phyloP scores from a whole-genome alignment of 805 yeast genomes.

The Pichia scutulata region DNA sequence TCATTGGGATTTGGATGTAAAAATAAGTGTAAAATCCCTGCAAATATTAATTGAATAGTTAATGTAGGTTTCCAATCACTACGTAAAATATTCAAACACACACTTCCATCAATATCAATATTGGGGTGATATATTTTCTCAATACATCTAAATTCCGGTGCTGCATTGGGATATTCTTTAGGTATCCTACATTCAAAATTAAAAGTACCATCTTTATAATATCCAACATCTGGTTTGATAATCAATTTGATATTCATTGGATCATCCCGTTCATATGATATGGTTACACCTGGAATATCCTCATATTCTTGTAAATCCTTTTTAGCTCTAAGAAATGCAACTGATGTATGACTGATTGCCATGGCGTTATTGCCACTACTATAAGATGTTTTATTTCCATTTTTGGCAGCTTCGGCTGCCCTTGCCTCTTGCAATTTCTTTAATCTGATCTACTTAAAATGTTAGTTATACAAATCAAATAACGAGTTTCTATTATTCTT shows the following conservation, averaged over 20 bases:
- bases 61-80: conserved; percentile 97
- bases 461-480: no score
- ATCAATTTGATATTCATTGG: conserved; percentile 53
- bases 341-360: conserved; percentile 15
- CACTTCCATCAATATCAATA: conserved; percentile 83
- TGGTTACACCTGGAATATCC: conserved; percentile 33
- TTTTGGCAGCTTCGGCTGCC: conserved; percentile 9
- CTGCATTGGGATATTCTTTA: conserved; percentile 80
- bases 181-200: conserved; percentile 57
- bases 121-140: conserved; percentile 87
- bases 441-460: conserved; percentile 19
- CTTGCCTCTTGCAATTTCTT: conserved; percentile 26
- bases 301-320: conserved; percentile 66
- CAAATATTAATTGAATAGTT: conserved; percentile 68
- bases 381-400: no score
- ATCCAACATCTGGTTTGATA: conserved; percentile 65
- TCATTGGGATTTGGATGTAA: conserved; percentile 88
- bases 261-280: conserved; percentile 41
- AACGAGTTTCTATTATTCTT: no score
- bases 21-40: conserved; percentile 80
- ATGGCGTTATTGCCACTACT: neutral
- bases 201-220: conserved; percentile 63
- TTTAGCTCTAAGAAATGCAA: conserved; percentile 72
- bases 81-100: conserved; percentile 82
- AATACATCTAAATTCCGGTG: conserved; percentile 74